Evolutionary conservation across 2,329 filamentous ascomycete species (phyloP), one percentile per base, ranked within the genome.

Genomic region (Pseudopithomyces chartarum): DNA sequence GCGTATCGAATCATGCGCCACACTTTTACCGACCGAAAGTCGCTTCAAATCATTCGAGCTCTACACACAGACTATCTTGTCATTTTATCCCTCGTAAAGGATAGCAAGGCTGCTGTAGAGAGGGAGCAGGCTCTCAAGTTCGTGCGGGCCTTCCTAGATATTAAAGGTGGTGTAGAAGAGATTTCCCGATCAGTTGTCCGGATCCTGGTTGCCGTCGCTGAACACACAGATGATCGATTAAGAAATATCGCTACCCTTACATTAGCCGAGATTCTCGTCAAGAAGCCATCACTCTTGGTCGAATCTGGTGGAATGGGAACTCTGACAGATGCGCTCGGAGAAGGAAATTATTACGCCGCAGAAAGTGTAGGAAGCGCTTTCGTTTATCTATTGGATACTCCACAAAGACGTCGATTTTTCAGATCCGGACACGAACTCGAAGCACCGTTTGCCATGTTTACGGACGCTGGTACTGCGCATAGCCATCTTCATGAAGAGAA

Each of bases 71-170:
- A 99, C 73, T 94, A 92, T 67, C 82, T 98, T 19, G 93, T 97
- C 26, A 92, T 97, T 38, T 82, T 94, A 67, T 98, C 95, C 0
- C 81, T 99, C 33, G 92, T 96, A 62, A 98, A 98, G 73, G 95
- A 98, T 74, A 90, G 90, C 70, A 98, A 97, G 75, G 91, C 94
- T n/a, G 93, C 94, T 65, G 91, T 99, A 17, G 95, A 99, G 79
- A 86, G 96, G 52, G 95, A 99, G 75, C 95, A 99, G 77, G 95
- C 95, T 12, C 81, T 99, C 67, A 99, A 99, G 74, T 97, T 99
- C 73, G 89, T 98, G 23, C 87, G 95, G 57, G 91, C 93, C 10
- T 99, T 99, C 69, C 81, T 99, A 2, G 95, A 99, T 71, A 92
- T 98, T 62, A 97, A 97, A 71, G 91, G 92, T 60, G 95, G 95